Conservation (phyloP, 179 eudicot genomes). For the Beta macrorhiza region DNA sequence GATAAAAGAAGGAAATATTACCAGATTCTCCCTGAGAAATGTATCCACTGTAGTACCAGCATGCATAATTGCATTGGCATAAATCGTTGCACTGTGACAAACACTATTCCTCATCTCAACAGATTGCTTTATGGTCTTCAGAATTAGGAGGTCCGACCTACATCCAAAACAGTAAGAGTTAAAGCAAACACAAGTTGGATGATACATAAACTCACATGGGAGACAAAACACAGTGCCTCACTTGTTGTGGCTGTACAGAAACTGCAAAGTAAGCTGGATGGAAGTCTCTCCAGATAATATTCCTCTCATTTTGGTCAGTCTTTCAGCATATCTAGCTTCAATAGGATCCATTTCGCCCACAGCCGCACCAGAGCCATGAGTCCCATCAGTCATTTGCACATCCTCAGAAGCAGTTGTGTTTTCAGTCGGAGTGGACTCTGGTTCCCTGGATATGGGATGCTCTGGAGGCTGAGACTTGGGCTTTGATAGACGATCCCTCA, state of each 20-base stretch:
- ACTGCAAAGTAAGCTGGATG: slow-evolving; percentile 82
- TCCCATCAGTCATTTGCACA: slow-evolving; percentile 71
- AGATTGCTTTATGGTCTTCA: slow-evolving; percentile 95
- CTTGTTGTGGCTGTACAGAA: slow-evolving; percentile 93
- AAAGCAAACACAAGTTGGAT: neutral
- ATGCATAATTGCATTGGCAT: slow-evolving; percentile 99
- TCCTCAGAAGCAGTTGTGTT: slow-evolving; percentile 57
- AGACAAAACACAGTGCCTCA: slow-evolving; percentile 30
- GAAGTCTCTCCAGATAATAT: slow-evolving; percentile 97
- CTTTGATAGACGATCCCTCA: slow-evolving; percentile 63
- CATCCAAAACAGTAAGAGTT: slow-evolving; percentile 12
- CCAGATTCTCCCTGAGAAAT: slow-evolving; percentile 93
- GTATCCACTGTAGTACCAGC: slow-evolving; percentile 99
- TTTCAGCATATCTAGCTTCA: slow-evolving; percentile 70
- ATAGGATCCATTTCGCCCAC: slow-evolving; percentile 55
- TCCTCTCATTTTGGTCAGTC: slow-evolving; percentile 67
- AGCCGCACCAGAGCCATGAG: slow-evolving; percentile 30
- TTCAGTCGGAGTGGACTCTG: slow-evolving; percentile 50
- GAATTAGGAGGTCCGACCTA: slow-evolving; percentile 95
- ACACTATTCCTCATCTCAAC: slow-evolving; percentile 99
- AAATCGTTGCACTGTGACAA: slow-evolving; percentile 97
- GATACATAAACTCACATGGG: neutral
- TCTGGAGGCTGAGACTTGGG: slow-evolving; percentile 46
- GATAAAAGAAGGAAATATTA: slow-evolving; percentile 21
- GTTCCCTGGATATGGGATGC: slow-evolving; percentile 45